phyloP scores from a whole-genome alignment of 192 early-diverging fungal species.

The Coemansia nantahalensis region DNA sequence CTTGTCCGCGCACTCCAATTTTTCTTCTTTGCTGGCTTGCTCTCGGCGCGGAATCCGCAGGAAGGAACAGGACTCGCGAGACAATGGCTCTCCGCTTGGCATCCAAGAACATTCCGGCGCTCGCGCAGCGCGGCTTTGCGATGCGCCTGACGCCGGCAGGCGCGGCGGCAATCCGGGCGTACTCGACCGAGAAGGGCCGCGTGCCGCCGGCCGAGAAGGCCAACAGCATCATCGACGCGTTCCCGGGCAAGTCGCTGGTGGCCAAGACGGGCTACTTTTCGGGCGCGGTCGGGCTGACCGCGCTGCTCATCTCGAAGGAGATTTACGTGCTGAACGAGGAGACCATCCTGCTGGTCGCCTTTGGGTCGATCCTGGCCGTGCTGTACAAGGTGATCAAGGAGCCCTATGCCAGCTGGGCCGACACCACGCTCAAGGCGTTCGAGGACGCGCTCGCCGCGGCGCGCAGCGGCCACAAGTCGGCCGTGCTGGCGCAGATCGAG shows the following conservation, averaged over 20 bases:
- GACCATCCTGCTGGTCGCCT: slow-evolving; percentile 76
- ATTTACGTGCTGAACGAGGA: slow-evolving; percentile 97
- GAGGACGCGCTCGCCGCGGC: slow-evolving; percentile 77
- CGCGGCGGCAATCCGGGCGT: slow-evolving; percentile 35
- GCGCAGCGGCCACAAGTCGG: slow-evolving; percentile 87
- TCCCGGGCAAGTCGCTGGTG: slow-evolving; percentile 85
- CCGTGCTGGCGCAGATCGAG: slow-evolving; percentile 85
- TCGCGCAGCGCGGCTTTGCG: slow-evolving; percentile 48
- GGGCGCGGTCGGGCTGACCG: slow-evolving; percentile 74
- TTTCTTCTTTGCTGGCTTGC: too few relatives aligned
- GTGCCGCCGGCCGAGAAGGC: slow-evolving; percentile 72
- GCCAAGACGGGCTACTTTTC: slow-evolving; percentile 90
- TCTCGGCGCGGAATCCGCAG: too few relatives aligned
- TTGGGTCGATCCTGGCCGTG: slow-evolving; percentile 75
- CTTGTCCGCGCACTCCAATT: too few relatives aligned
- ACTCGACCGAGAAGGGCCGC: slow-evolving; percentile 38
- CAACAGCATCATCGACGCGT: slow-evolving; percentile 84
- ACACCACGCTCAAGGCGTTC: slow-evolving; percentile 70
- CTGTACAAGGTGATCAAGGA: slow-evolving; percentile 80
- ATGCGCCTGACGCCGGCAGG: slow-evolving; percentile 49
- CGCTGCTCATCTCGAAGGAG: slow-evolving; percentile 94
- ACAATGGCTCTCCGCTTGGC: slow-evolving; percentile 43
- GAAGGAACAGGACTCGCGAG: too few relatives aligned
- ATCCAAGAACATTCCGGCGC: slow-evolving; percentile 44
- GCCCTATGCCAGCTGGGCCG: slow-evolving; percentile 76